Evolutionary conservation across 1,139 yeast genomes (phyloP), one percentile per base, ranked within the genome.

Genomic region (Debaryomyces psychrophilus): DNA sequence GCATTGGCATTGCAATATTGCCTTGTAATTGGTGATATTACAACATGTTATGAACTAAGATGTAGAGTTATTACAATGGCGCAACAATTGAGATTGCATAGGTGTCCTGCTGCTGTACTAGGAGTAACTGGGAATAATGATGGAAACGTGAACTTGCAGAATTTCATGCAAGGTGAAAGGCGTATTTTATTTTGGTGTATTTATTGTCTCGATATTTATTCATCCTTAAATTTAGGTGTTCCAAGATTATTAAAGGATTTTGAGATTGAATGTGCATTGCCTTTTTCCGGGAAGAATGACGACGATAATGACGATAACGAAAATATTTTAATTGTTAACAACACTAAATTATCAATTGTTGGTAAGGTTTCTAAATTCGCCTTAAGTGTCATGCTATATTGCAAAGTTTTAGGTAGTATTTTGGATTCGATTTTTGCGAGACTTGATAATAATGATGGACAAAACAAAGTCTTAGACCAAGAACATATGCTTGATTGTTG

Each of bases 231-330:
- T 48, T 68, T 90, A 42, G 97, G 97, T 39, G 89, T 89, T 25
- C 96, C 96, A 4, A 71, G 96, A 52, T 66, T 89, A 43, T 65
- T 90, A 35, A 85, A 86, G 58, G 96, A 88, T 61, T 81, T 81
- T 57, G 95, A 88, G 60, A 82, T 89, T 44, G 95, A 89, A 62
- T 89, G 96, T 71, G 92, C 93, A 1, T 67, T 87, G 58, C 96
- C 97, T 1, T 80, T 86, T 41, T 76, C 85, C 23, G 82, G 85
- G 44, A 83, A 82, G 51, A 77, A 56, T 41, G 70, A 65, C 47
- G 66, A 76, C 44, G 69, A 72, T 44, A 76, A 74, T 28, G 55
- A 59, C 27, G 77, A 73, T 45, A 77, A 79, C 52, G 82, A 77
- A 39, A 81, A 78, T 52, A 74, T 81, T 46, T 77, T 83, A 53